Percentiles rank a stretch among this genome's conserved stretches.
These are phyloP conservation scores for Aphanomyces invadans DNA, from an alignment of 352 stramenopile genomes.

Conservation along the genomic window DNA sequence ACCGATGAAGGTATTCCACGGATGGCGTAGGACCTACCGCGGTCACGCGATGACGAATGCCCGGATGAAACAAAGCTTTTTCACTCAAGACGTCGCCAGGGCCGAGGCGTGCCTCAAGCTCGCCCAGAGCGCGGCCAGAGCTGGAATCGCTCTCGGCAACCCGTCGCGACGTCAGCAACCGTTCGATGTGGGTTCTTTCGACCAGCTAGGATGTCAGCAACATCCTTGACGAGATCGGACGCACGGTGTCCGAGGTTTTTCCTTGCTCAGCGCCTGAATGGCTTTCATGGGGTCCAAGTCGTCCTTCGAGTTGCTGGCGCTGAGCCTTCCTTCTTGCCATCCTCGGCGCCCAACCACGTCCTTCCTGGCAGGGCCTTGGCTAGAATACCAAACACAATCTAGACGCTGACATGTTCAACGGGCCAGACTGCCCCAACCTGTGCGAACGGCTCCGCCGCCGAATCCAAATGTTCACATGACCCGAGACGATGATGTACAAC, in stretches of 20 bases:
- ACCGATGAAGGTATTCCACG: too few species aligned
- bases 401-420: too few species aligned
- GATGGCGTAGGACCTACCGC: too few species aligned
- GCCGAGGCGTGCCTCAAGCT: background rate
- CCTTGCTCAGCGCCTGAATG: background rate
- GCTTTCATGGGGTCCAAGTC: constrained; percentile 17
- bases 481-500: constrained; percentile 9
- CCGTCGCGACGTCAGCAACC: background rate
- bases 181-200: background rate
- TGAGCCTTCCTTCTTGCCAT: background rate
- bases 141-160: background rate
- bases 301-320: constrained; percentile 1
- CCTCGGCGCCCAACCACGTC: background rate
- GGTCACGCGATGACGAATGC: background rate
- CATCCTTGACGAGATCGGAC: too few species aligned
- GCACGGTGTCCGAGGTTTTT: background rate
- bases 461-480: constrained; percentile 6
- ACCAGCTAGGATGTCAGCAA: too few species aligned
- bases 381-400: too few species aligned
- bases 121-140: background rate
- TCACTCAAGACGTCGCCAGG: constrained; percentile 8
- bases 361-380: background rate
- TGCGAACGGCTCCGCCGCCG: background rate
- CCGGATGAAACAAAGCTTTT: background rate
- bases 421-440: too few species aligned